Conservation (phyloP, 2,329 filamentous ascomycete species). For the Mycosphaerella arachidis region DNA sequence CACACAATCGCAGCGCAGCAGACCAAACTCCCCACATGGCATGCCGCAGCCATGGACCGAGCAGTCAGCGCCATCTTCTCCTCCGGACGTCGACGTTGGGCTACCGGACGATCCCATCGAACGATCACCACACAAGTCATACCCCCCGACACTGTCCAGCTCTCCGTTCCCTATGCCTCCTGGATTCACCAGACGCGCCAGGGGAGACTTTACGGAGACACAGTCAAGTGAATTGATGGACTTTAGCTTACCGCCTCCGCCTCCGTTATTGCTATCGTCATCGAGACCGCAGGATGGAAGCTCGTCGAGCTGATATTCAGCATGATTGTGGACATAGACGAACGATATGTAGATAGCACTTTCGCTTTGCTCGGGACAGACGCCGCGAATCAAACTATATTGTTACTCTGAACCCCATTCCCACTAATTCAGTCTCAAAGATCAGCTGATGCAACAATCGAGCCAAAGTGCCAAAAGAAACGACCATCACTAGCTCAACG, state of each 20-base stretch:
- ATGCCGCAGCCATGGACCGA: background rate
- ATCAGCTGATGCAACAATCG: background rate
- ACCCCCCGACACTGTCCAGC: slow-evolving; percentile 9
- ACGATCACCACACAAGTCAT: background rate
- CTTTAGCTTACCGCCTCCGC: slow-evolving; percentile 12
- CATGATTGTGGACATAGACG: background rate
- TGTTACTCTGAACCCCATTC: background rate
- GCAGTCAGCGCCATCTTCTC: background rate
- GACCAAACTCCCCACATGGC: slow-evolving; percentile 3
- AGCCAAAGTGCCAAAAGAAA: background rate
- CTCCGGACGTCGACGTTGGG: background rate
- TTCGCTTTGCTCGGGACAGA: background rate
- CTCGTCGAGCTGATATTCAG: background rate
- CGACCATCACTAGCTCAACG: background rate
- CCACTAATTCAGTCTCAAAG: background rate
- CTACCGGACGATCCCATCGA: background rate
- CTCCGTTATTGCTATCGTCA: slow-evolving; percentile 3
- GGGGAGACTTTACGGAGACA: background rate
- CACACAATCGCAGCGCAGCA: slow-evolving; percentile 1
- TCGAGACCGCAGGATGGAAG: background rate
- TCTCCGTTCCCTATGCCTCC: slow-evolving; percentile 15
- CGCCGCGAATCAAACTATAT: background rate
- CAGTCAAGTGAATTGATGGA: slow-evolving; percentile 8
- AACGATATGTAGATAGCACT: background rate
- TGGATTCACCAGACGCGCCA: background rate